These are phyloP conservation scores for Clonostachys chloroleuca DNA, from an alignment of 2,329 filamentous ascomycete genomes.

Conservation along the genomic window DNA sequence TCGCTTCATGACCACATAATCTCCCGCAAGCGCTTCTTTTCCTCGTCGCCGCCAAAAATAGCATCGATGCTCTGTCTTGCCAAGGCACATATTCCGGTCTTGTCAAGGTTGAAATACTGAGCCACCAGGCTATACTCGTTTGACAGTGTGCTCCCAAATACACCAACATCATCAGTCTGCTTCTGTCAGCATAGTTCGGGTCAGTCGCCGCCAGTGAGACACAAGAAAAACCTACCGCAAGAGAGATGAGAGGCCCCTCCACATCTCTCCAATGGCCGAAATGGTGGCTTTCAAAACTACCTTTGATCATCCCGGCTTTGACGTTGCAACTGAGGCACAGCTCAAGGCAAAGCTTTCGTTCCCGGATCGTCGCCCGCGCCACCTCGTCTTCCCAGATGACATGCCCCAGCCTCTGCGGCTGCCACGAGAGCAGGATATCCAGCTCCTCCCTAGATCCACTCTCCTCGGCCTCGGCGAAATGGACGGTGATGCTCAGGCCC, in stretches of 20 bases:
- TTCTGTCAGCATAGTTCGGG: background rate
- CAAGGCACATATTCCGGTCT: slow-evolving; percentile 42
- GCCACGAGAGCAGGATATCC: slow-evolving; percentile 56
- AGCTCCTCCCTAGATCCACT: slow-evolving; percentile 59
- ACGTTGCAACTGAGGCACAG: slow-evolving; percentile 81
- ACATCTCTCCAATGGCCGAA: slow-evolving; percentile 68
- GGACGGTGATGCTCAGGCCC: slow-evolving; percentile 63
- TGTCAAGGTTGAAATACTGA: slow-evolving; percentile 59
- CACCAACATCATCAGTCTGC: slow-evolving; percentile 79
- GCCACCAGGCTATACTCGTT: slow-evolving; percentile 74
- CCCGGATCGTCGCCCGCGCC: slow-evolving; percentile 49
- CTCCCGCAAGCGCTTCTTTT: slow-evolving; percentile 51
- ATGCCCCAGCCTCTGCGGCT: slow-evolving; percentile 69
- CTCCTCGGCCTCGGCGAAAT: slow-evolving; percentile 68
- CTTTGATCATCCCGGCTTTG: slow-evolving; percentile 65
- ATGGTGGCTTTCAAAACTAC: slow-evolving; percentile 66
- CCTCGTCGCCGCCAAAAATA: slow-evolving; percentile 62
- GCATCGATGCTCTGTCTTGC: slow-evolving; percentile 57
- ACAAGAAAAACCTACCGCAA: slow-evolving; percentile 55
- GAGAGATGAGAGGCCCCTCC: slow-evolving; percentile 54
- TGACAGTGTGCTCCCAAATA: slow-evolving; percentile 72
- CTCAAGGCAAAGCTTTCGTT: slow-evolving; percentile 60
- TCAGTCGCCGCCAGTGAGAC: background rate
- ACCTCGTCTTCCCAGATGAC: slow-evolving; percentile 68
- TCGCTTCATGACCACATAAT: slow-evolving; percentile 38